Evolutionary conservation across 2,329 filamentous ascomycete genomes (phyloP).

Genomic region (Colletotrichum lindemuthianum): DNA sequence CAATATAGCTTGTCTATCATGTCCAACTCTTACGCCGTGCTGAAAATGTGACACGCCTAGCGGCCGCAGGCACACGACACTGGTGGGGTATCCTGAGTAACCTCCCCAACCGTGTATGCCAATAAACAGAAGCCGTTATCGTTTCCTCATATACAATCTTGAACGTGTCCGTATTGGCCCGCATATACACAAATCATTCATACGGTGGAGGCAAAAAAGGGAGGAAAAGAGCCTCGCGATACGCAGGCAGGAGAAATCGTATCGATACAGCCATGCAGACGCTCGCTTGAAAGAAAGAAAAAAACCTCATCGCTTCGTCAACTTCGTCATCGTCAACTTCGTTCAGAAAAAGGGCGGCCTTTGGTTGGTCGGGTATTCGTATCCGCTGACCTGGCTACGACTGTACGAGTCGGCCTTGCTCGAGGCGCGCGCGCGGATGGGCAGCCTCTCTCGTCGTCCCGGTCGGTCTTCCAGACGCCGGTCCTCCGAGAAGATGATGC

Average conservation of each 20-base stretch:
- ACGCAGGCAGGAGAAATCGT: conserved; percentile 38
- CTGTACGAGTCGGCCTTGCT: conserved; percentile 62
- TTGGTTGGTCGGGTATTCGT: conserved; percentile 30
- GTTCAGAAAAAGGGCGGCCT: conserved; percentile 34
- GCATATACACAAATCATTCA: conserved; percentile 31
- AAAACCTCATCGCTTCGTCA: conserved; percentile 36
- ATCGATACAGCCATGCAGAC: conserved; percentile 33
- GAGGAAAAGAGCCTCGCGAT: conserved; percentile 18
- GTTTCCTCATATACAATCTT: conserved; percentile 16
- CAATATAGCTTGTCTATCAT: conserved; percentile 35
- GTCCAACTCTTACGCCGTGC: conserved; percentile 21
- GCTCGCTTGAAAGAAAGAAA: conserved; percentile 37
- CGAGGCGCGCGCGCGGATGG: conserved; percentile 56
- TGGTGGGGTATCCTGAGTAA: conserved; percentile 42
- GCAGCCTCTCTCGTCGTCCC: conserved; percentile 54
- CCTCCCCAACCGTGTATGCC: conserved; percentile 23
- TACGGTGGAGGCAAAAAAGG: conserved; percentile 38
- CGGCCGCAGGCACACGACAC: conserved; percentile 19
- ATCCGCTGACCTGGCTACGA: conserved; percentile 39
- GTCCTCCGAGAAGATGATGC: conserved; percentile 62
- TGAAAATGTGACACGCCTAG: conserved; percentile 12
- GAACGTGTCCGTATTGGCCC: neutral
- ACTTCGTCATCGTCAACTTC: conserved; percentile 32
- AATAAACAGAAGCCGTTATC: conserved; percentile 22
- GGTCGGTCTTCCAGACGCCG: conserved; percentile 42